phyloP scores from a whole-genome alignment of 345 rosid species.

The Aquilaria sinensis region DNA sequence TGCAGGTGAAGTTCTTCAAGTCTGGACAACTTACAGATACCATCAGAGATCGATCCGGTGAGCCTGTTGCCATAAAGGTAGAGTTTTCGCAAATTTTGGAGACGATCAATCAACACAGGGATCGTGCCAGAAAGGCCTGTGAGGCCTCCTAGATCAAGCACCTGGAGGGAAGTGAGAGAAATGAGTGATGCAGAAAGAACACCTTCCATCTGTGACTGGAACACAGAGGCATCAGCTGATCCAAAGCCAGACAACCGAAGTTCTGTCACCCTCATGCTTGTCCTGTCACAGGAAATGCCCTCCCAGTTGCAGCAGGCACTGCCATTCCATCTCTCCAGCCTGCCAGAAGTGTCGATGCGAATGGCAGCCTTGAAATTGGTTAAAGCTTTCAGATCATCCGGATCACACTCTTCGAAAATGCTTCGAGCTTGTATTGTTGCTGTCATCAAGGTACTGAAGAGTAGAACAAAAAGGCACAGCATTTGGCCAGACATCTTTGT shows the following conservation, averaged over 20 bases:
- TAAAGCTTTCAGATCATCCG: slow-evolving; percentile 36
- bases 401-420: slow-evolving; percentile 24
- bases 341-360: slow-evolving; percentile 32
- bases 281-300: slow-evolving; percentile 36
- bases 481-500: slow-evolving; percentile 26
- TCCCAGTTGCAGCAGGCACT: slow-evolving; percentile 41
- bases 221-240: slow-evolving; percentile 21
- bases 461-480: slow-evolving; percentile 15
- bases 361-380: slow-evolving; percentile 34
- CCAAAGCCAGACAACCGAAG: slow-evolving; percentile 42
- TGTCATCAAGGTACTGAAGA: slow-evolving; percentile 7
- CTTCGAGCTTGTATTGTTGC: slow-evolving; percentile 10
- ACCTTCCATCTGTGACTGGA: slow-evolving; percentile 45
- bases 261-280: slow-evolving; percentile 40
- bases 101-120: slow-evolving; percentile 38
- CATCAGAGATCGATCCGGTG: slow-evolving; percentile 34
- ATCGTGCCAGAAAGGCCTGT: slow-evolving; percentile 33
- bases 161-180: slow-evolving; percentile 32
- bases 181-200: slow-evolving; percentile 36
- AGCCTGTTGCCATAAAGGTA: slow-evolving; percentile 46
- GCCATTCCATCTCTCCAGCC: slow-evolving; percentile 40
- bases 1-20: slow-evolving; percentile 42
- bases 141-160: slow-evolving; percentile 53
- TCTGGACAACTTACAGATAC: slow-evolving; percentile 41
- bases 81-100: slow-evolving; percentile 30